Evolutionary conservation across 495 filamentous ascomycete genomes (phyloP).

Genomic region (Darksidea phi): DNA sequence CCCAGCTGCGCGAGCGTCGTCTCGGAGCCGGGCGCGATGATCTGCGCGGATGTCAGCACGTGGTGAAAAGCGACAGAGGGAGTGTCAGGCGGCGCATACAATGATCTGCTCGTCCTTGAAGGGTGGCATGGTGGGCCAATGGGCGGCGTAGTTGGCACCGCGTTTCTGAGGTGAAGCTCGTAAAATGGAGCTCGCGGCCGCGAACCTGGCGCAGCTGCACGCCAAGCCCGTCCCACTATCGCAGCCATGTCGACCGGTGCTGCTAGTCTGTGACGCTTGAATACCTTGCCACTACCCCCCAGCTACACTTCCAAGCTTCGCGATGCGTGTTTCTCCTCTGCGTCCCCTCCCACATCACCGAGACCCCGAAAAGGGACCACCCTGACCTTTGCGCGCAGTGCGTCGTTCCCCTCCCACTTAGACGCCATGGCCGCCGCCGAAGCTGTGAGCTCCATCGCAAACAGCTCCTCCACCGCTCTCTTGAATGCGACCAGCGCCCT

Average conservation of each 20-base stretch:
- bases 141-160: constrained; percentile 11
- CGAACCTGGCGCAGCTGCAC: background rate
- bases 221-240: constrained; percentile 8
- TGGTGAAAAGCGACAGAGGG: constrained; percentile 2
- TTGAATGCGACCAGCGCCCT: constrained; percentile 3
- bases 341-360: no score
- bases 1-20: constrained; percentile 93
- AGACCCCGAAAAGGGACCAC: background rate
- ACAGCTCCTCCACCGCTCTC: constrained; percentile 13
- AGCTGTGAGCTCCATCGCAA: constrained; percentile 1
- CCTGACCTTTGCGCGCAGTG: background rate
- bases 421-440: constrained; percentile 21
- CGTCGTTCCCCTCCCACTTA: background rate
- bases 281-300: background rate
- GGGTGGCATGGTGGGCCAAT: constrained; percentile 57
- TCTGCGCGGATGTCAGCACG: constrained; percentile 46
- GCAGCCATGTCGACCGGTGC: no score
- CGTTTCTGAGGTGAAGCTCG: constrained; percentile 12
- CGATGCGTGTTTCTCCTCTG: background rate
- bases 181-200: background rate
- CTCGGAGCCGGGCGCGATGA: constrained; percentile 93
- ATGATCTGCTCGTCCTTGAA: constrained; percentile 78
- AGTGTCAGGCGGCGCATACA: constrained; percentile 47
- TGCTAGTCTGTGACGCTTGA: background rate
- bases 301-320: background rate